Evolutionary conservation across 306 rosid species (phyloP).

Genomic region (Fagus sylvatica): DNA sequence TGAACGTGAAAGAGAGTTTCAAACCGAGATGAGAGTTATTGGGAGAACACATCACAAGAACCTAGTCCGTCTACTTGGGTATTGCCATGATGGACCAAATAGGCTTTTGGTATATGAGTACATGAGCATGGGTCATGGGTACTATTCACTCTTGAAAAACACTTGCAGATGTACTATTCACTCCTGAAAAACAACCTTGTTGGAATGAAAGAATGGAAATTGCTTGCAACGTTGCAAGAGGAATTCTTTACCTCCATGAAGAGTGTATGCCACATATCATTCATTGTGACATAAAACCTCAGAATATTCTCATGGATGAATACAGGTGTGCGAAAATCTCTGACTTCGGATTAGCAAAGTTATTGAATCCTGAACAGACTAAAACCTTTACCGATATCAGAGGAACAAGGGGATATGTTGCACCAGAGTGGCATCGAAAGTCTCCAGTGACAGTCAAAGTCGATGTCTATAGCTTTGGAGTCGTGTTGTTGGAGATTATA

Average conservation of each 20-base stretch:
- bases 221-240: not conserved
- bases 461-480: conserved; percentile 27
- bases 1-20: too few relatives aligned
- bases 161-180: conserved; percentile 30
- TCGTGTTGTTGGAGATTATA: conserved; percentile 17
- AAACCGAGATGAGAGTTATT: too few relatives aligned
- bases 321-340: conserved; percentile 18
- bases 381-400: not conserved
- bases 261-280: too few relatives aligned
- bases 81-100: conserved; percentile 9
- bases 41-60: too few relatives aligned
- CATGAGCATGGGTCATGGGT: conserved; percentile 31
- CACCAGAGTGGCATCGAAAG: conserved; percentile 23
- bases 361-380: conserved; percentile 19
- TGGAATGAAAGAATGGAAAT: conserved; percentile 30
- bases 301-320: conserved; percentile 30
- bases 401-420: conserved; percentile 37
- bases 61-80: too few relatives aligned
- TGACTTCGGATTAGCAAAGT: conserved; percentile 29
- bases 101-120: conserved; percentile 30
- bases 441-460: conserved; percentile 18
- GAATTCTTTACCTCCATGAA: too few relatives aligned
- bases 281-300: too few relatives aligned
- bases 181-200: not conserved
- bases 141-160: conserved; percentile 14